Percentiles rank a stretch among this genome's conserved stretches.
phyloP scores from a whole-genome alignment of 148 eudicot genomes.

The Camellia sinensis region DNA sequence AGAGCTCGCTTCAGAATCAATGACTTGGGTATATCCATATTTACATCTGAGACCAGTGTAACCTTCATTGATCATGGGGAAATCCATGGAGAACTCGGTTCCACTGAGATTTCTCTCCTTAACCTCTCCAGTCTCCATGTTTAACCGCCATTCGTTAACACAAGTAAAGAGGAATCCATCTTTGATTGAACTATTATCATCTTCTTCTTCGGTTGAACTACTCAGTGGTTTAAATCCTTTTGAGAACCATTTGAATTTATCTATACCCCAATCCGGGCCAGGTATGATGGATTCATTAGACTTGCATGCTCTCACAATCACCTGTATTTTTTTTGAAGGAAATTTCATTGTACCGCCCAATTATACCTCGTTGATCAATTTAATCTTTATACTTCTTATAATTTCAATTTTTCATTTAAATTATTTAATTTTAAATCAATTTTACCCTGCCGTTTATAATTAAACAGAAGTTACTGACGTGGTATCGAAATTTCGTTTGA shows the following conservation, averaged over 20 bases:
- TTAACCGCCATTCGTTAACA: slow-evolving; percentile 25
- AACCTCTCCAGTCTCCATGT: slow-evolving; percentile 15
- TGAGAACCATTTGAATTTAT: slow-evolving; percentile 39
- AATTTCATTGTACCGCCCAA: too few species aligned
- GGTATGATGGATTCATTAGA: slow-evolving; percentile 32
- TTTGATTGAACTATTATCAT: not conserved
- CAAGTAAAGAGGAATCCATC: slow-evolving; percentile 18
- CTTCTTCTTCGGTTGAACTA: not conserved
- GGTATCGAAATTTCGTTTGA: too few species aligned
- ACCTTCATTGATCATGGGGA: slow-evolving; percentile 37
- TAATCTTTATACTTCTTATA: too few species aligned
- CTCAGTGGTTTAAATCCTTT: slow-evolving; percentile 18
- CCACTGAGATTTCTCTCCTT: slow-evolving; percentile 16
- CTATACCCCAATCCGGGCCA: slow-evolving; percentile 36
- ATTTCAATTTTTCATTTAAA: too few species aligned
- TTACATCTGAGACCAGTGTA: slow-evolving; percentile 18
- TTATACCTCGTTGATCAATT: too few species aligned
- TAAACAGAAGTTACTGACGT: too few species aligned
- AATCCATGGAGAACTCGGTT: slow-evolving; percentile 32
- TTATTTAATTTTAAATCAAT: too few species aligned
- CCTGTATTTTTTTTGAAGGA: slow-evolving; percentile 14
- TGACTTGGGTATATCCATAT: slow-evolving; percentile 32
- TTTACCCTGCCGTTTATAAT: too few species aligned
- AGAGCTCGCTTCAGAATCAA: slow-evolving; percentile 33
- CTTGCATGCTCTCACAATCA: slow-evolving; percentile 32